Evolutionary conservation across 345 rosid species (phyloP), one percentile per base, ranked within the genome.

Genomic region (Boechera retrofracta): DNA sequence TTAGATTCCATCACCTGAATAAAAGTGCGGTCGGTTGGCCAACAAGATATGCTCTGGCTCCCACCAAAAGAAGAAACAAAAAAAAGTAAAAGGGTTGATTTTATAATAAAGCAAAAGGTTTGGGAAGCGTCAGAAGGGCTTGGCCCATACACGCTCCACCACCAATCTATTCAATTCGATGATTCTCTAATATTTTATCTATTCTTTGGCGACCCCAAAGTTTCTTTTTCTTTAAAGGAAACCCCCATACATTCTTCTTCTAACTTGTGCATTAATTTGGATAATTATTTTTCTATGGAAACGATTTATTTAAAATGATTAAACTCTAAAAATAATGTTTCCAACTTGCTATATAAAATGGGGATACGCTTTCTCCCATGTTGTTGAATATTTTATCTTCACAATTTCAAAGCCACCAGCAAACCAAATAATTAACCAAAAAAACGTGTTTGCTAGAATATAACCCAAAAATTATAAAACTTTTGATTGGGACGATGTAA

Each of bases 1-100:
- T 58, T 75, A 69, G 79, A 69, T 62, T 69, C 71, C 64, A 52
- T 76, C 64, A 69, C 75, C 65, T 69, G 80, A 62, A 44, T 39
- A 38, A 77, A 77, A 77, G 71, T 28, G 70, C 12, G 48, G 70
- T 62, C 69, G 42, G 75, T 77, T 77, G 80, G 80, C 71, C 65
- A 69, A 70, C 80, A 62, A 52, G 49, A 63, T 69, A 55, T 69
- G 75, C 71, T 53, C 80, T 76, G 70, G 79, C 68, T 59, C 79
- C 69, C 79, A 67, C 79, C 64, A 51, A 29, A 63, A 29, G 13
- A 10, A 5, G 0, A 2, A 1, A 2, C 0, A 9, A 7, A 15
- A 11, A 6, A 53, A 52, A 76, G 18, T 8, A 62, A 76, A 70
- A 33, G 66, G 69, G 67, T 33, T 44, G 53, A 55, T 70, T 63